Conservation (phyloP, 768 basidiomycete genomes). For the Tricholoma bakamatsutake region DNA sequence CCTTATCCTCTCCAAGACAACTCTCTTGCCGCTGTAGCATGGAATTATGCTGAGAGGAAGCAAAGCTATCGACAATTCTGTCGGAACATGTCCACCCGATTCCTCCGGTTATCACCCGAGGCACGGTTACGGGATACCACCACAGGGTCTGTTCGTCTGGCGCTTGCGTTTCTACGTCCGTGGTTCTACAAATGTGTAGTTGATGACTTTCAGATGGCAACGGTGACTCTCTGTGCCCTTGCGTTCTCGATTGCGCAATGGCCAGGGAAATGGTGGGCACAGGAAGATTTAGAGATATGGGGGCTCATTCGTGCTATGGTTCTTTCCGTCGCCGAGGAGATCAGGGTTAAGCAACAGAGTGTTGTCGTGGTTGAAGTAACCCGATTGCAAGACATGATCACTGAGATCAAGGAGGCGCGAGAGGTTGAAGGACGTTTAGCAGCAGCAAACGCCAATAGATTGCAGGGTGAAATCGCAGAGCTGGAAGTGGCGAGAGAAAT, state of each 20-base stretch:
- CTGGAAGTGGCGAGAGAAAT: background rate
- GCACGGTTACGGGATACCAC: conserved; percentile 61
- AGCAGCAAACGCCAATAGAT: conserved; percentile 1
- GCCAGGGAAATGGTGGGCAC: conserved; percentile 66
- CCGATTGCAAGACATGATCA: background rate
- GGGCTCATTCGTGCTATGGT: conserved; percentile 54
- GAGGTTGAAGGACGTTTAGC: background rate
- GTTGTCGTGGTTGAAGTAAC: background rate
- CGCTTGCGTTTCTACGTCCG: conserved; percentile 59
- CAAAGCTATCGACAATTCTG: conserved; percentile 66
- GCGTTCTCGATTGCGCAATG: conserved; percentile 52
- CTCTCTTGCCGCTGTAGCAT: conserved; percentile 31
- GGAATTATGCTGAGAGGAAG: conserved; percentile 58
- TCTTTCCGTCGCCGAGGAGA: conserved; percentile 59
- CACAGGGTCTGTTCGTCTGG: conserved; percentile 59
- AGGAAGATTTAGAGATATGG: conserved; percentile 57
- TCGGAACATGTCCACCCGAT: conserved; percentile 59
- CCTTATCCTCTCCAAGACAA: conserved; percentile 21
- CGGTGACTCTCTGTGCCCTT: conserved; percentile 31
- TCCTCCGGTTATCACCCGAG: conserved; percentile 49
- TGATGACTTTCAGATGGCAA: conserved; percentile 30
- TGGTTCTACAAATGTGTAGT: conserved; percentile 56
- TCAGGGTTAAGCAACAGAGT: conserved; percentile 44
- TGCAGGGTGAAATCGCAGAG: background rate
- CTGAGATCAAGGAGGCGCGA: conserved; percentile 13